phyloP scores from a whole-genome alignment of 805 yeast species.

The Cyberlindnera amylophila region DNA sequence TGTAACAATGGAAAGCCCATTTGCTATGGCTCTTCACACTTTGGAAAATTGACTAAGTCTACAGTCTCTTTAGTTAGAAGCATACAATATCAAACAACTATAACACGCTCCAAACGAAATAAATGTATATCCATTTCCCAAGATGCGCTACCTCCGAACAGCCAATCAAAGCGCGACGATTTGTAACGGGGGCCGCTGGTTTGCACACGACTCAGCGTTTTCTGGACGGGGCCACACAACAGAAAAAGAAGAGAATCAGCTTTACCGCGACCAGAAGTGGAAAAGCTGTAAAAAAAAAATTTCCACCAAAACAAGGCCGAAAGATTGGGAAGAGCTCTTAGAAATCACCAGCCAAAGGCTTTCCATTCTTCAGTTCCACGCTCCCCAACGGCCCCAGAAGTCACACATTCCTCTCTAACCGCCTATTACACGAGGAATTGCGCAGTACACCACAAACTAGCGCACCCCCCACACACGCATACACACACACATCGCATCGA shows the following conservation, averaged over 20 bases:
- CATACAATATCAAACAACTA: too few species aligned
- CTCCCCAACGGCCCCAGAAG: not conserved
- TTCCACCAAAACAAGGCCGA: slow-evolving; percentile 7
- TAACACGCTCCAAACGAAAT: too few species aligned
- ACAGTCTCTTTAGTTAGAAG: too few species aligned
- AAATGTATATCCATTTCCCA: too few species aligned
- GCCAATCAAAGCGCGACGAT: slow-evolving; percentile 17
- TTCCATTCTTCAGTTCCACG: not conserved
- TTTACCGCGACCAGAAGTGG: not conserved
- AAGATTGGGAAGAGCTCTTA: not conserved
- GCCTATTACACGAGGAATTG: too few species aligned
- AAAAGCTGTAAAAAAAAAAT: slow-evolving; percentile 8
- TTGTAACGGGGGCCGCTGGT: slow-evolving; percentile 11
- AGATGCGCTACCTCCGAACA: too few species aligned
- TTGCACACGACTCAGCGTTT: slow-evolving; percentile 1
- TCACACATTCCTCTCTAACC: too few species aligned
- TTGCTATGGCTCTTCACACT: too few species aligned
- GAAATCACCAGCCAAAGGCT: not conserved
- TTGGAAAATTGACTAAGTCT: too few species aligned
- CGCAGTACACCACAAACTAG: not conserved
- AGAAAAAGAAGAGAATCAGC: not conserved
- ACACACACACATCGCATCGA: not conserved
- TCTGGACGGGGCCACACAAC: slow-evolving; percentile 12
- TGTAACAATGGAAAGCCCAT: too few species aligned
- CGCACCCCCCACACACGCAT: not conserved